phyloP scores from a whole-genome alignment of 1,284 basidiomycete species.

The Cryptococcus floricola region DNA sequence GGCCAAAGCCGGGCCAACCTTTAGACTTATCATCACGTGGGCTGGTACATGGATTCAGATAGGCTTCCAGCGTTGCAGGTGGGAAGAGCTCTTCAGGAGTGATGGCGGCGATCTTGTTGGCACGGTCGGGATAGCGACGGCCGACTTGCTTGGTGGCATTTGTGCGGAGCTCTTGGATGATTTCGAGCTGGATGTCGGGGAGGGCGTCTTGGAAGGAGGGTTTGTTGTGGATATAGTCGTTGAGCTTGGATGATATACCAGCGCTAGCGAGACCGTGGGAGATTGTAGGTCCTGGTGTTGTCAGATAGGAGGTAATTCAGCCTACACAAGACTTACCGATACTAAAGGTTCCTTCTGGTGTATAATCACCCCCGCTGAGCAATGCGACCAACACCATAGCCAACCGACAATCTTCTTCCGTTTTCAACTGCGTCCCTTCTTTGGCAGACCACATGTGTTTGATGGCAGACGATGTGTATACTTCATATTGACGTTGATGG shows the following conservation, averaged over 20 bases:
- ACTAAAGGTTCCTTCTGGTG: conserved; percentile 52
- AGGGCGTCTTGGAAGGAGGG: conserved; percentile 43
- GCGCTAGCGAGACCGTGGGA: conserved; percentile 17
- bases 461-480: conserved; percentile 60
- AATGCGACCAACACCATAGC: conserved; percentile 82
- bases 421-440: conserved; percentile 26
- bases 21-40: conserved; percentile 15
- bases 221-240: conserved; percentile 55
- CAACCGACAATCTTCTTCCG: conserved; percentile 56
- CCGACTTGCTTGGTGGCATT: conserved; percentile 61
- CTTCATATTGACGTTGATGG: conserved; percentile 68
- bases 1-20: conserved; percentile 44
- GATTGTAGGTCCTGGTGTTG: conserved; percentile 32
- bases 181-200: conserved; percentile 56
- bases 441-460: conserved; percentile 16
- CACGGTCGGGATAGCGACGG: conserved; percentile 57
- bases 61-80: conserved; percentile 66
- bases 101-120: conserved; percentile 57
- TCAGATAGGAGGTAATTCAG: neutral
- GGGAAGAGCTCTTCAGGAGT: conserved; percentile 54
- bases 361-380: conserved; percentile 86
- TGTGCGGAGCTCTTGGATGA: conserved; percentile 66
- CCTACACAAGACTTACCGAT: conserved; percentile 30
- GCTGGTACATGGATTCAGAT: conserved; percentile 59
- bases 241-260: conserved; percentile 51